These are phyloP conservation scores for Draba incana DNA, from an alignment of 345 rosid genomes.

Conservation along the genomic window DNA sequence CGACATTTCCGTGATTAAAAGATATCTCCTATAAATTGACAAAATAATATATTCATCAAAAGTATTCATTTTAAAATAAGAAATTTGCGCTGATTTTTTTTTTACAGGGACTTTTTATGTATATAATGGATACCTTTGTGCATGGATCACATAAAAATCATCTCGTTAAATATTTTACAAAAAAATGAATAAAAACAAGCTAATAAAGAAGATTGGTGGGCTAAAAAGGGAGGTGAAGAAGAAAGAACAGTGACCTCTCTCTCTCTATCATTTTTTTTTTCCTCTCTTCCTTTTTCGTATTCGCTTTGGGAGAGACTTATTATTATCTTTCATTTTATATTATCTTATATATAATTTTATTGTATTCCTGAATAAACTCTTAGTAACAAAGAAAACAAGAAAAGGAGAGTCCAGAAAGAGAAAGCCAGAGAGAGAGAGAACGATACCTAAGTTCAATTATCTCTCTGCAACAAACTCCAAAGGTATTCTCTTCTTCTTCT, in stretches of 20 bases:
- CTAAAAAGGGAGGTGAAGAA: slow-evolving; percentile 40
- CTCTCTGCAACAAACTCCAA: slow-evolving; percentile 53
- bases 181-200: background rate
- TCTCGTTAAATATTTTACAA: background rate
- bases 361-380: slow-evolving; percentile 28
- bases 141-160: background rate
- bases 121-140: background rate
- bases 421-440: slow-evolving; percentile 53
- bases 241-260: slow-evolving; percentile 58
- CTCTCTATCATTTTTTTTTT: slow-evolving; percentile 17
- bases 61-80: no score
- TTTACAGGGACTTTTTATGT: background rate
- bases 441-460: slow-evolving; percentile 57
- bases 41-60: no score
- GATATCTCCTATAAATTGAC: background rate
- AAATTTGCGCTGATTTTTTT: background rate
- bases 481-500: slow-evolving; percentile 38
- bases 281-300: slow-evolving; percentile 30
- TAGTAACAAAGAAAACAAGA: slow-evolving; percentile 43
- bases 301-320: slow-evolving; percentile 32
- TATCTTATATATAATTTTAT: slow-evolving; percentile 18
- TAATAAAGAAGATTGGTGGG: slow-evolving; percentile 34
- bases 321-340: background rate
- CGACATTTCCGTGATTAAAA: slow-evolving; percentile 34
- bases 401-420: slow-evolving; percentile 51